Evolutionary conservation across 257 asterid genomes (phyloP).

Genomic region (Hygrophila difformis): DNA sequence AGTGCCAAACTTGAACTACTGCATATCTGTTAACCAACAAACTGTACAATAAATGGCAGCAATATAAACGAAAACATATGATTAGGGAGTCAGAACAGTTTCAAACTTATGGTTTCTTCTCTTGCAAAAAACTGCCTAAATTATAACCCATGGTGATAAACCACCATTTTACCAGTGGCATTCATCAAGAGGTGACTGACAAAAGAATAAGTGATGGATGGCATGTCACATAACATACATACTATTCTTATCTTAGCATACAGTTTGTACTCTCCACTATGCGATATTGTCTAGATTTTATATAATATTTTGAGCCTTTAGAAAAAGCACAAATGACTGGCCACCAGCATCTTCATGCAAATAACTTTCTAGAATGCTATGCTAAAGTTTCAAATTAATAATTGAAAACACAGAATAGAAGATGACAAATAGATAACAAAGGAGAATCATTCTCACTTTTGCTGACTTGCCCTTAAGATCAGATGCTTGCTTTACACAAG

Average conservation of each 20-base stretch:
- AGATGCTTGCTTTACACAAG: slow-evolving; percentile 71
- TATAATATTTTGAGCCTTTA: neutral
- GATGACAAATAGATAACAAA: neutral
- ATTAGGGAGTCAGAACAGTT: neutral
- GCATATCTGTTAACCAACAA: no score
- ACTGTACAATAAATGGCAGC: neutral
- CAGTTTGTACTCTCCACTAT: slow-evolving; percentile 6
- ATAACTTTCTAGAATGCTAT: neutral
- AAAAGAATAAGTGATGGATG: slow-evolving; percentile 4
- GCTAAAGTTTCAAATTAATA: neutral
- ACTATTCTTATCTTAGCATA: neutral
- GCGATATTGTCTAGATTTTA: neutral
- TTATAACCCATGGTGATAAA: slow-evolving; percentile 1
- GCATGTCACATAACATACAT: neutral
- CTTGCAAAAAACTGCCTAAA: neutral
- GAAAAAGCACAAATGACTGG: neutral
- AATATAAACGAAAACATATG: neutral
- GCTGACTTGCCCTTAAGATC: slow-evolving; percentile 76
- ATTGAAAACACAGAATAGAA: neutral
- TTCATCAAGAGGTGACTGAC: slow-evolving; percentile 8
- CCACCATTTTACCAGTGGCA: neutral
- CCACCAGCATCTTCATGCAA: slow-evolving; percentile 3
- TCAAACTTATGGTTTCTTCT: slow-evolving; percentile 1
- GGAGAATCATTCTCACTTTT: slow-evolving; percentile 36
- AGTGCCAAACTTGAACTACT: no score